These are phyloP conservation scores for Yamadazyma endophytica DNA, from an alignment of 805 yeast genomes.

Conservation along the genomic window DNA sequence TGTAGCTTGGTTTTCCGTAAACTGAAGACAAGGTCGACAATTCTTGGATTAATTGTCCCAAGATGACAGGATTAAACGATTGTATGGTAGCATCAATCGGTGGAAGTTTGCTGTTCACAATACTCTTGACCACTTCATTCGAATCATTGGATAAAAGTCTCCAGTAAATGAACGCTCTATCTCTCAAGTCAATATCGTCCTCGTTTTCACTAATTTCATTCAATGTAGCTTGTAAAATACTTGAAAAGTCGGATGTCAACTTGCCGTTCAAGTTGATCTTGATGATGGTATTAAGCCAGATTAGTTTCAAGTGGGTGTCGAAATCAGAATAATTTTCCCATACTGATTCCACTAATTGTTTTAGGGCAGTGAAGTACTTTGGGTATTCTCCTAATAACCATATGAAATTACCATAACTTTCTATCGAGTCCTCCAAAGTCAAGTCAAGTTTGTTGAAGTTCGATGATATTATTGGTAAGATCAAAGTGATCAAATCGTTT, in stretches of 20 bases:
- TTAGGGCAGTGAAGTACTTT: constrained; percentile 51
- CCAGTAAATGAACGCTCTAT: constrained; percentile 78
- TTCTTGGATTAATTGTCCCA: constrained; percentile 68
- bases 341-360: constrained; percentile 37
- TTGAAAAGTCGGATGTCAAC: constrained; percentile 23
- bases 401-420: constrained; percentile 55
- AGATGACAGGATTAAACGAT: constrained; percentile 60
- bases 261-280: constrained; percentile 38
- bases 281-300: constrained; percentile 58
- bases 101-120: constrained; percentile 64
- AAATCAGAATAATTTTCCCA: constrained; percentile 53
- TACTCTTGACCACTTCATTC: constrained; percentile 41
- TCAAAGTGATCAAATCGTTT: constrained; percentile 44
- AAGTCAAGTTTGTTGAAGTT: constrained; percentile 19
- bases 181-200: constrained; percentile 75
- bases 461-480: constrained; percentile 52
- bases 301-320: constrained; percentile 58
- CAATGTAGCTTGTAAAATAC: constrained; percentile 52
- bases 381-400: constrained; percentile 76
- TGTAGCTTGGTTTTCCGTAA: constrained; percentile 75
- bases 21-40: constrained; percentile 84
- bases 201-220: constrained; percentile 60
- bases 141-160: constrained; percentile 56
- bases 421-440: constrained; percentile 49
- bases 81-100: constrained; percentile 70